Conservation (phyloP, 2,329 filamentous ascomycete species). For the Paracorniculantispora psalliotae region DNA sequence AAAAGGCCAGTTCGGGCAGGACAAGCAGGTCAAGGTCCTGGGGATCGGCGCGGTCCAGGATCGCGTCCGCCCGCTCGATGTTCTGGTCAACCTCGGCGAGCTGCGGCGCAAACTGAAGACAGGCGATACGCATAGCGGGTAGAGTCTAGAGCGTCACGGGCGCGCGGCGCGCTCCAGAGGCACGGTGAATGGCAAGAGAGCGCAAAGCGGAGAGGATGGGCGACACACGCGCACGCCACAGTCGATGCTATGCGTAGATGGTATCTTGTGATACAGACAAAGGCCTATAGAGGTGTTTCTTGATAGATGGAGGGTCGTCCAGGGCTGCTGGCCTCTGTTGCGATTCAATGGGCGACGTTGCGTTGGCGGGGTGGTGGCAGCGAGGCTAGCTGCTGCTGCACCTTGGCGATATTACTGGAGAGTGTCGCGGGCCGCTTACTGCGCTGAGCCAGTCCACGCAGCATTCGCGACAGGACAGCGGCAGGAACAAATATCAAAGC, state of each 20-base stretch:
- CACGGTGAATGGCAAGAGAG: not conserved
- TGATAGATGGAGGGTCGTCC: not conserved
- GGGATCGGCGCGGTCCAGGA: conserved; percentile 50
- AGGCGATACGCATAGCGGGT: conserved; percentile 60
- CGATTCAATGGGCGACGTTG: not conserved
- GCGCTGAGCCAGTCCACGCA: conserved; percentile 1
- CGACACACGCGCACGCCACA: not conserved
- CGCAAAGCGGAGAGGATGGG: too few relatives aligned
- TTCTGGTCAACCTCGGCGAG: conserved; percentile 69
- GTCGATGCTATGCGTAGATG: not conserved
- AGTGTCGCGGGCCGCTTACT: not conserved
- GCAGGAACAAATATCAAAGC: not conserved
- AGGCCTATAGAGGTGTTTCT: not conserved
- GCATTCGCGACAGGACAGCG: not conserved
- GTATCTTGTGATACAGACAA: not conserved
- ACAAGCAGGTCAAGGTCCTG: conserved; percentile 65
- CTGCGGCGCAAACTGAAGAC: conserved; percentile 66
- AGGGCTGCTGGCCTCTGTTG: not conserved
- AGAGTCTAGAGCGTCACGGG: not conserved
- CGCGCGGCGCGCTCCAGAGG: too few relatives aligned
- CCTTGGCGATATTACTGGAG: not conserved
- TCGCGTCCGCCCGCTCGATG: conserved; percentile 59
- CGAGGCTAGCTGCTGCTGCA: not conserved
- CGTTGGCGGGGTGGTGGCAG: not conserved
- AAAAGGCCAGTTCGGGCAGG: conserved; percentile 71